Base-by-base conservation (phyloP, 306 rosid genomes). In the Dalbergia oliveri region DNA sequence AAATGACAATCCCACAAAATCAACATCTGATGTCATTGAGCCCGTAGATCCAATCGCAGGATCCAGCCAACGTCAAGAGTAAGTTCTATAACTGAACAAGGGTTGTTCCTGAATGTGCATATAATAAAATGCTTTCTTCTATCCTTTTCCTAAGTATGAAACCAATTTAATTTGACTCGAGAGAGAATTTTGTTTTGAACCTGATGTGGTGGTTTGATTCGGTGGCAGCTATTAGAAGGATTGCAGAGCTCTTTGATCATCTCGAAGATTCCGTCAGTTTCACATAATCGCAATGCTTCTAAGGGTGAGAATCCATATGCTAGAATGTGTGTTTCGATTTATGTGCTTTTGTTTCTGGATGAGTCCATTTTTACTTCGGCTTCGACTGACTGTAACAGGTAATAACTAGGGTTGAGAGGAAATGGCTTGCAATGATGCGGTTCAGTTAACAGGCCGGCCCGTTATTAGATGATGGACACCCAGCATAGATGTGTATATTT, bases 11-110 rank as follows among this genome's bases (percentile, higher is more conserved):
- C 56, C 90, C 31, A 65, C 35, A 7, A 90, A 79, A 75, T 82
- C 89, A 64, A 85, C 90, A 18, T 87, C 97, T 37, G 96, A 89
- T 75, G 79, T 47, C n/a, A 50, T 4, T 34, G 99, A 90, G 90
- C 99, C 18, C 94, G 99, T 14, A 90, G 99, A 87, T 96, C 99
- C 63, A 86, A 86, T 83, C 99, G 99, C 69, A 87, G 89, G 83
- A 96, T 96, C 83, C 98, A 93, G 79, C 99, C 99, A 33, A 96
- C 99, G 3, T 93, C 98, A 61, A 93, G 99, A 83, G 99, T 96
- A 85, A 87, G 94, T 86, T 70, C 72, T 37, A 7, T 73, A 49
- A 69, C 66, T 54, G 53, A 65, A 47, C 19, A 4, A 15, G 51
- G 51, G n/a, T 66, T 57, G 15, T 58, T 53, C 19, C 37, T 5